Conservation (phyloP, 2,329 filamentous ascomycete species). For the Claviceps paspali region DNA sequence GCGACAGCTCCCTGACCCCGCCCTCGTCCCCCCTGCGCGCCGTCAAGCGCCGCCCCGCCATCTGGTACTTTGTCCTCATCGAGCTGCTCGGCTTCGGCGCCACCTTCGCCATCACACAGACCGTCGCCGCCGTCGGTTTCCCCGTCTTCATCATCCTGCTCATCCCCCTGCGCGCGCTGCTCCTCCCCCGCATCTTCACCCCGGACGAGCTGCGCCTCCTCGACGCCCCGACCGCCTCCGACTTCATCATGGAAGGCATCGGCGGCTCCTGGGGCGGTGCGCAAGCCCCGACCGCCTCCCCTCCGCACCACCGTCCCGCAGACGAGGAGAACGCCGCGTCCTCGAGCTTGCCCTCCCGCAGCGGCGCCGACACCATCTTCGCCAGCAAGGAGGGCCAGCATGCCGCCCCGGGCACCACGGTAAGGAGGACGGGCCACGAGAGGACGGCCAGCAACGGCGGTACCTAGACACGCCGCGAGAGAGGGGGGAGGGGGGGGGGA, state of each 20-base stretch:
- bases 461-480: no score
- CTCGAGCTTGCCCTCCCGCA: conserved; percentile 6
- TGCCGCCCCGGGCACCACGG: not conserved
- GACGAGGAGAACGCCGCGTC: not conserved
- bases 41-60: conserved; percentile 45
- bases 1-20: conserved; percentile 48
- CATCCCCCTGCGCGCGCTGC: conserved; percentile 47
- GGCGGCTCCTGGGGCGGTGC: conserved; percentile 48
- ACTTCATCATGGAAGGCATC: conserved; percentile 62
- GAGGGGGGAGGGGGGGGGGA: no score
- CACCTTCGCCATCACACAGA: conserved; percentile 73
- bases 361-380: conserved; percentile 1
- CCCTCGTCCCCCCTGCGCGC: conserved; percentile 41
- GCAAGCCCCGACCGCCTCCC: no score
- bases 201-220: conserved; percentile 44
- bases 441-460: not conserved
- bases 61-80: conserved; percentile 56
- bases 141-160: conserved; percentile 58
- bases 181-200: conserved; percentile 48
- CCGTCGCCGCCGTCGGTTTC: conserved; percentile 68
- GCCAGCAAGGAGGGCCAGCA: conserved; percentile 5
- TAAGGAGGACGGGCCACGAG: not conserved
- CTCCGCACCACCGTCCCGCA: no score
- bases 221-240: conserved; percentile 60
- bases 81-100: conserved; percentile 58